Conservation (phyloP, 306 rosid genomes). For the Calophaca sinica region DNA sequence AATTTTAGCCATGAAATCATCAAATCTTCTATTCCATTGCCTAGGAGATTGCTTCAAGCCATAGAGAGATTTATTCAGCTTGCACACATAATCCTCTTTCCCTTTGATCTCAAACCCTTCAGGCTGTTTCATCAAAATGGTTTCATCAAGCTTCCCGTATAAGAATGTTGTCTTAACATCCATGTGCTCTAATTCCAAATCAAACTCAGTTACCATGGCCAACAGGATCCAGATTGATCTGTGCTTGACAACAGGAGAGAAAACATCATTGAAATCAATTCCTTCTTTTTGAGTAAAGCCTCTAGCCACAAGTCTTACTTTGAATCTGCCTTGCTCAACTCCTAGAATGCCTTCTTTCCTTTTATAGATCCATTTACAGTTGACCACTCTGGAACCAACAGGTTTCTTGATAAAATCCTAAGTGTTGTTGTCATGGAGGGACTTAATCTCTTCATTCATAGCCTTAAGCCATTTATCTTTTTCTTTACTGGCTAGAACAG, state of each 20-base stretch:
- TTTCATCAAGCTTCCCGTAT: neutral
- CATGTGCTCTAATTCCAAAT: neutral
- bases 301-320: neutral
- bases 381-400: neutral
- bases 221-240: neutral
- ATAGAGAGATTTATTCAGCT: neutral
- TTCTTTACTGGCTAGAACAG: neutral
- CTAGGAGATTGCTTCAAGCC: too few relatives aligned
- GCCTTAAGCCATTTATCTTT: neutral
- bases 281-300: neutral
- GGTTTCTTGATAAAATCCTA: neutral
- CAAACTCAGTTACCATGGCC: neutral
- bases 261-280: neutral
- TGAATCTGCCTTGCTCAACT: neutral
- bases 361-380: neutral
- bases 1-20: too few relatives aligned
- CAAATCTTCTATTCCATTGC: too few relatives aligned
- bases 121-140: neutral
- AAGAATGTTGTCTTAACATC: neutral
- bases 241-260: neutral
- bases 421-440: neutral
- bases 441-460: too few relatives aligned
- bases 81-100: neutral
- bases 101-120: too few relatives aligned
- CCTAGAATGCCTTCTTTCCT: neutral